Evolutionary conservation across 1,284 basidiomycete genomes (phyloP).

Genomic region (Pholiota adiposa): DNA sequence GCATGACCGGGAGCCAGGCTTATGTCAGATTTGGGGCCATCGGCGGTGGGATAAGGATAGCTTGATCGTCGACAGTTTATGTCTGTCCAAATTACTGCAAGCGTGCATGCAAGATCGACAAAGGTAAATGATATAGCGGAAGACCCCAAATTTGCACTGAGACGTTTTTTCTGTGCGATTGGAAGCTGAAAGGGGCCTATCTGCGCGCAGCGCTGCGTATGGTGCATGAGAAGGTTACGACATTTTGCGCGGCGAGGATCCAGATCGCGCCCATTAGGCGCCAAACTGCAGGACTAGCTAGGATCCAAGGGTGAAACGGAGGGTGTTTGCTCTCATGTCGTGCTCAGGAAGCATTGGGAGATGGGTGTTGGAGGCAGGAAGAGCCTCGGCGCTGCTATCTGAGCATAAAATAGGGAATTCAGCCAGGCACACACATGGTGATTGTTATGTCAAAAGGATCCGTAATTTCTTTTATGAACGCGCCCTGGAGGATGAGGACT

Average conservation of each 20-base stretch:
- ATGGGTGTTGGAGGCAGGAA: background rate
- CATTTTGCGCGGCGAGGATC: background rate
- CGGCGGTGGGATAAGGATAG: background rate
- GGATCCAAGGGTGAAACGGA: background rate
- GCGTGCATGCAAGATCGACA: background rate
- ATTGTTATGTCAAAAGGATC: conserved; percentile 1
- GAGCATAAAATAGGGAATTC: background rate
- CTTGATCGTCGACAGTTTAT: conserved; percentile 12
- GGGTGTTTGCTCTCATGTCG: background rate
- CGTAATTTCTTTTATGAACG: conserved; percentile 1
- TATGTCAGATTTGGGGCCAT: background rate
- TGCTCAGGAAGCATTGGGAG: background rate
- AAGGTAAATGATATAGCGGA: background rate
- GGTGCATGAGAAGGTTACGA: conserved; percentile 1
- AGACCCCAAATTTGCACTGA: no score
- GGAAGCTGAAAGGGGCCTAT: background rate
- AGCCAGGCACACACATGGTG: conserved; percentile 6
- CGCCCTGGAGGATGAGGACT: background rate
- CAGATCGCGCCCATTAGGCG: background rate
- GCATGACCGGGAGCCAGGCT: background rate
- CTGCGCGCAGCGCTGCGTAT: background rate
- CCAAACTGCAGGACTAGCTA: background rate
- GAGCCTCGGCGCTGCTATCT: background rate
- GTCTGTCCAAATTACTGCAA: conserved; percentile 6
- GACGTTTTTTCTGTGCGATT: background rate